Evolutionary conservation across 192 early-diverging fungal species (phyloP).

Genomic region (Dispira simplex): DNA sequence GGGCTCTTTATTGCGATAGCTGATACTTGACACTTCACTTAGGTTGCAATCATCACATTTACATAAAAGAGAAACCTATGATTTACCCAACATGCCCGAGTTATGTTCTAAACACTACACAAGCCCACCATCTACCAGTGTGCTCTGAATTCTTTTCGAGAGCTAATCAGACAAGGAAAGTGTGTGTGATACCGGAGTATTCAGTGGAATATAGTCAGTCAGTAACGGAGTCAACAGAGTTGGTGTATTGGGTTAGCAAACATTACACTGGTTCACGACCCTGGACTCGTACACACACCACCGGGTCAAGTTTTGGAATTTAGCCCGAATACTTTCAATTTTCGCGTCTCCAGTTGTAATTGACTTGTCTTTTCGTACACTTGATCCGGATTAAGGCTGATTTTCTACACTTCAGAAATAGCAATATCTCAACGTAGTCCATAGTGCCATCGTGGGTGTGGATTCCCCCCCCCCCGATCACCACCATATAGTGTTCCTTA

Average conservation of each 20-base stretch:
- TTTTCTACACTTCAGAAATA: constrained; percentile 41
- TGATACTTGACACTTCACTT: too few relatives aligned
- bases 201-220: too few relatives aligned
- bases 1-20: too few relatives aligned
- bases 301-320: constrained; percentile 40
- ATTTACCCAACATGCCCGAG: too few relatives aligned
- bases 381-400: constrained; percentile 44
- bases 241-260: constrained; percentile 16
- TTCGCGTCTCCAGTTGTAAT: constrained; percentile 33
- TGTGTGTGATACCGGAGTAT: too few relatives aligned
- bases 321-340: constrained; percentile 46
- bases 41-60: too few relatives aligned
- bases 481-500: constrained; percentile 48
- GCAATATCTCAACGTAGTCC: constrained; percentile 41
- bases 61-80: too few relatives aligned
- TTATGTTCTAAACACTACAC: too few relatives aligned
- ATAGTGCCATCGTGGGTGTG: constrained; percentile 15
- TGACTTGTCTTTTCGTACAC: constrained; percentile 43
- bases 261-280: constrained; percentile 20
- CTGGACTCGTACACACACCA: constrained; percentile 32
- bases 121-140: too few relatives aligned
- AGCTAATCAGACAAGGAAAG: too few relatives aligned
- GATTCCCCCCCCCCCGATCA: constrained; percentile 37
- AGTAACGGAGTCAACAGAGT: constrained; percentile 9
- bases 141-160: too few relatives aligned